Evolutionary conservation across 306 rosid genomes (phyloP), one percentile per base, ranked within the genome.

Genomic region (Castanopsis chinensis): DNA sequence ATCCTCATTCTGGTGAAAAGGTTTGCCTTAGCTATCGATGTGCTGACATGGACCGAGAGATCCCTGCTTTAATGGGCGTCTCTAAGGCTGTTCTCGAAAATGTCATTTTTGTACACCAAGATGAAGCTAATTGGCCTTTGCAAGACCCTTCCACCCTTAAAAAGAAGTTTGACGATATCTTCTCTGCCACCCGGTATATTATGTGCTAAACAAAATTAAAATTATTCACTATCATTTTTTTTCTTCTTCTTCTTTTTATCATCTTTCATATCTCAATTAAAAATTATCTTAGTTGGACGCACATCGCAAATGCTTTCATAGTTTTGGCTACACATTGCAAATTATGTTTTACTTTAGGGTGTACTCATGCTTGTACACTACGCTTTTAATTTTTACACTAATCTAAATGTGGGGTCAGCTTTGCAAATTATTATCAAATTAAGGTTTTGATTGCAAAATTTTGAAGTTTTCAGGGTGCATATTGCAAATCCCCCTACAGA

Each of bases 111-210:
- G 98, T 88, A 72, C 99, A 95, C 84, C 99, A 95, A 81, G 99
- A 95, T 79, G 99, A 95, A 88, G 99, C 99, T 21, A 95, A 95
- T 77, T 95, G 99, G 99, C 99, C 98, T n/a, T 79, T 95, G 70
- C 99, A 95, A 82, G 99, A 95, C 84, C 88, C 98, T 85, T 95
- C 99, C 70, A 92, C 99, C 1, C 76, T 95, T 41, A 95, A 95
- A 87, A 95, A 95, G 77, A 95, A 95, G 82, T 95, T 95, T 60
- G 98, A 95, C 25, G 99, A 95, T 72, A 95, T 92, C 85, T 95
- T 95, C 80, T 95, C 99, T 11, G 98, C 99, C 4, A 95, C 99
- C 23, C 88, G 95, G 98, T 92, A 92, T 45, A 41, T 20, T 71
- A 77, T 6, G 9, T 35, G 9, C 33, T 32, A 32, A 32, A 32